Base-by-base conservation (phyloP, 495 filamentous ascomycete species). In the Neurospora sp. region DNA sequence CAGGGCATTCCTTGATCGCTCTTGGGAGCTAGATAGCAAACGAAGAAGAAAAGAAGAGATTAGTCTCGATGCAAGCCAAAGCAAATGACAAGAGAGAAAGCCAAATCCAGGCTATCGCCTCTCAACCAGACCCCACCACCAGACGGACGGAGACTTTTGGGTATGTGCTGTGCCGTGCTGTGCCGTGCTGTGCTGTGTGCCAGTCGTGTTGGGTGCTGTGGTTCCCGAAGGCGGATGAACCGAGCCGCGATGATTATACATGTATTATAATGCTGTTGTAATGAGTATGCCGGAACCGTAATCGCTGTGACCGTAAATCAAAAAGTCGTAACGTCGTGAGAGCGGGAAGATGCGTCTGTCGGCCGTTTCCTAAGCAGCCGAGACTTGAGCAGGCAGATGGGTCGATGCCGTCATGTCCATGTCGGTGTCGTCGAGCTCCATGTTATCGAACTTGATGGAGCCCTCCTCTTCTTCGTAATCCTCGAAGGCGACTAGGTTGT, bases 1-100 rank as follows among this genome's bases (percentile, higher is more conserved):
- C 86, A 16, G 94, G 93, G 82, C 96, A 99, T 69, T 85, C 84
- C 80, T 91, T 92, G 76, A 92, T 90, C 72, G 92, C 90, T 71
- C 95, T 89, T 40, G 95, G 95, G 78, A 98, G 90, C 93, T 97
- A 88, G 72, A 65, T 17, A 83, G 73, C 68, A 40, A 74, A 73
- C 76, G 75, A 76, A 76, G 76, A 82, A 71, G 39, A 40, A 40
- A 10, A 42, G 22, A 37, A 42, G 22, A 8, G 10, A 61, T 41
- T 70, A 68, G 31, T 70, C 31, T 22, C 45, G 31, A 40, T 20
- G 38, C 53, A 42, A 69, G 72, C 48, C 61, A 59, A 31, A 40
- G 73, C 42, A 70, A 69, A 69, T 69, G 73, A 48, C 35, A 69
- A 70, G 7, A 70, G 7, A 72, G 8, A 69, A 71, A 17, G 53